Evolutionary conservation across 2,329 filamentous ascomycete genomes (phyloP).

Genomic region (Cladosporium colombiae): DNA sequence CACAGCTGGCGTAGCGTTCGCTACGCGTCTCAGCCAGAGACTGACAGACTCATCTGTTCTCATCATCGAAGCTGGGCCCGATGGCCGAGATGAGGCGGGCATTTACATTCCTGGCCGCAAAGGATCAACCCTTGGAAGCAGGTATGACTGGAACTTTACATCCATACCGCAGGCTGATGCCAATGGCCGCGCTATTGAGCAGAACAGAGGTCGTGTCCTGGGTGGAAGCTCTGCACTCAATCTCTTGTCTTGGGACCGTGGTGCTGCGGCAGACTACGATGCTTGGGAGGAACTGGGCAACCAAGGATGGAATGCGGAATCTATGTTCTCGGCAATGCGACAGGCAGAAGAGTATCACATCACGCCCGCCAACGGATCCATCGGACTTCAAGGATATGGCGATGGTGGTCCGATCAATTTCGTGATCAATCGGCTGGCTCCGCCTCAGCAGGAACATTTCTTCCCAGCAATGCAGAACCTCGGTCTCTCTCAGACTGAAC

Average conservation of each 20-base stretch:
- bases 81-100: conserved; percentile 21
- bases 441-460: conserved; percentile 47
- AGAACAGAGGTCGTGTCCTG: conserved; percentile 52
- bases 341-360: conserved; percentile 36
- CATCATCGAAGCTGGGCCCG: conserved; percentile 30
- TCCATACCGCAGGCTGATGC: conserved; percentile 45
- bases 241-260: conserved; percentile 40
- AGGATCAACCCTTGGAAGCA: conserved; percentile 26
- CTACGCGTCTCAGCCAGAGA: conserved; percentile 28
- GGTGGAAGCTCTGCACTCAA: conserved; percentile 53
- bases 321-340: conserved; percentile 37
- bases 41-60: conserved; percentile 25
- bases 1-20: conserved; percentile 28
- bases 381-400: conserved; percentile 31
- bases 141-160: conserved; percentile 48
- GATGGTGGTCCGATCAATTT: conserved; percentile 37
- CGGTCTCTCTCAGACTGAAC: conserved; percentile 44
- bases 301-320: conserved; percentile 43
- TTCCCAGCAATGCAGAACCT: conserved; percentile 50
- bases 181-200: conserved; percentile 43
- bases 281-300: conserved; percentile 40
- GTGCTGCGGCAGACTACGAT: conserved; percentile 35
- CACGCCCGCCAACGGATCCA: conserved; percentile 15
- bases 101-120: conserved; percentile 31
- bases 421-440: conserved; percentile 46